Evolutionary conservation across 805 yeast genomes (phyloP), one percentile per base, ranked within the genome.

Genomic region (Candida rishiriensis): DNA sequence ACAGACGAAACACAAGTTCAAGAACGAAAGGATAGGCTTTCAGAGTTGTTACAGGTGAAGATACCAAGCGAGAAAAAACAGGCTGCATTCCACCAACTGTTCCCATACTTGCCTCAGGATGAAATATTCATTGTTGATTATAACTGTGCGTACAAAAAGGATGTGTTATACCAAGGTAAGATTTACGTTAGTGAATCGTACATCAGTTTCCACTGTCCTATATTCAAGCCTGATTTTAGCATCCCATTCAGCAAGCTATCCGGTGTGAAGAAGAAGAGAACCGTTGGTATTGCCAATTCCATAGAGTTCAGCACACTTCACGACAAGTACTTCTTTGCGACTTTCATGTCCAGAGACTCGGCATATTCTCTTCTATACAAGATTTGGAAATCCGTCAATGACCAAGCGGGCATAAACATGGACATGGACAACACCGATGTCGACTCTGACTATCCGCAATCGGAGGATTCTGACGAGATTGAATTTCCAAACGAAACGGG

Each of bases 221-320:
- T 84, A 0, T 75, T 83, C 72, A 80, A 79, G 1, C 83, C 87
- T 1, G 75, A 76, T 47, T 56, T 81, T 15, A 57, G 72, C 3
- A 72, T 84, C 5, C 79, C 86, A 2, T 68, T 81, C 41, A 74
- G 70, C 43, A 86, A 83, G 51, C 78, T 84, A 17, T 72, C 81
- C 29, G 79, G 77, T 50, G 71, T 84, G 16, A 84, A 80, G 49
- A 83, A 83, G 60, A 78, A 73, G 57, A 72, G 77, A 13, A 83
- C 88, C 0, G 81, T 79, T 0, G 66, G 84, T 13, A 81, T 84
- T 48, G 88, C 88, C 6, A 84, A 83, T 56, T 88, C 85, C 1
- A 74, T 84, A 49, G 72, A 74, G 36, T 72, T 84, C 17, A 73
- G 77, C 44, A 83, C 89, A 1, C 63, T 81, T 39, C 85, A 83